Percentiles rank a stretch among this genome's conserved stretches.
Conservation (phyloP, 2,329 filamentous ascomycete species). For the Didymella lethalis region DNA sequence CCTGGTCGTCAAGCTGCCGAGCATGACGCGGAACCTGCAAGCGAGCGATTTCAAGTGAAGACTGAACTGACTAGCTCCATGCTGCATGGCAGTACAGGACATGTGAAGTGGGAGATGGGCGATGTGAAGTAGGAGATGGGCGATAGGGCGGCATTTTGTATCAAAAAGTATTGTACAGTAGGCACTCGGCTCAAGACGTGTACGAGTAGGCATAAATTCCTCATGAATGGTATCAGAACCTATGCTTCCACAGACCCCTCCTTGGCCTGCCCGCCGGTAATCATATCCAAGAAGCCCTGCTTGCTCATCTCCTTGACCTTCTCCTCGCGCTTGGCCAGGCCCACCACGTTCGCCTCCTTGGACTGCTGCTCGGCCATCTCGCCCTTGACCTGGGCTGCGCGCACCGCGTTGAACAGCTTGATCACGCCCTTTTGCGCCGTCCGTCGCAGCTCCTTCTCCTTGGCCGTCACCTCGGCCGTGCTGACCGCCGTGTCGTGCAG, state of each 20-base stretch:
- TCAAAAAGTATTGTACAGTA: not conserved
- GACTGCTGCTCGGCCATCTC: conserved; percentile 76
- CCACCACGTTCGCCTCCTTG: conserved; percentile 76
- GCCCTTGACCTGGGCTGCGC: conserved; percentile 89
- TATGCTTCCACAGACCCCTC: conserved; percentile 27
- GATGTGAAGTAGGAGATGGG: not conserved
- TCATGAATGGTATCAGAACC: not conserved
- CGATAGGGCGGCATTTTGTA: not conserved
- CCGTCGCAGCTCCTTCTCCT: conserved; percentile 82
- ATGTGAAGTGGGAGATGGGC: too few species aligned
- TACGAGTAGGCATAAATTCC: not conserved
- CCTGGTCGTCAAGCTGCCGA: conserved; percentile 81
- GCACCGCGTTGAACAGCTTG: conserved; percentile 94
- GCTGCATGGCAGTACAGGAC: not conserved
- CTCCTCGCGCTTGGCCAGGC: conserved; percentile 81
- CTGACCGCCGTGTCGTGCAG: conserved; percentile 60
- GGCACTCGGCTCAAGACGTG: not conserved
- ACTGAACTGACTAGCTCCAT: not conserved
- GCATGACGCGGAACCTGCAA: conserved; percentile 95
- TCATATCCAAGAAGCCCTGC: conserved; percentile 93
- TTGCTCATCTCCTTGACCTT: conserved; percentile 96
- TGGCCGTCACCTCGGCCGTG: conserved; percentile 66
- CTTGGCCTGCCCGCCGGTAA: conserved; percentile 64
- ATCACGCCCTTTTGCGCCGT: conserved; percentile 93
- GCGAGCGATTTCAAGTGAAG: conserved; percentile 78